Base-by-base conservation (phyloP, 2,329 filamentous ascomycete genomes). In the Epichloe typhina region DNA sequence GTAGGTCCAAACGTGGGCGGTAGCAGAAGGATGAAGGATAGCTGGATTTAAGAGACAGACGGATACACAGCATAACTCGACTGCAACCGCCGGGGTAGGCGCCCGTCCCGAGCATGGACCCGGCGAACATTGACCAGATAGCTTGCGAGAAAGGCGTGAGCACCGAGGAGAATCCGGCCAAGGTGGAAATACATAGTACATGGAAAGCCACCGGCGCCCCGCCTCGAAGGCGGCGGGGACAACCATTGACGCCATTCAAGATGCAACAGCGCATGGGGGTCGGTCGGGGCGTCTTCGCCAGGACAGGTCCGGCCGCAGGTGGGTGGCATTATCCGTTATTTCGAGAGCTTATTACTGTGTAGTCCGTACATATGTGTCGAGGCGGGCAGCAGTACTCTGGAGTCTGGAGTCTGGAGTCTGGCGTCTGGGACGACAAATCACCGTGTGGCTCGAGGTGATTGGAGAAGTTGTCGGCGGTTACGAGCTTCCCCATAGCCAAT, bases 391-490 rank as follows among this genome's bases (percentile, higher is more conserved):
- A 31, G 26, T 3, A 31, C 26, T 17, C 17, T 17, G 17, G 17
- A 17, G 17, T 17, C 17, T 17, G 17, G 17, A 1, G 17, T 31
- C 26, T 31, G 26, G 26, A 31, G 26, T 31, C 5, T n/a, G 15
- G 26, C 8, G 5, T 39, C 19, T 12, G 15, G 13, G 45, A 13
- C 26, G 26, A 21, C 37, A 36, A 47, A 46, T 38, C 46, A 46
- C 39, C 23, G 38, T 50, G 44, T 39, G 50, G 38, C 42, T 52
- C 17, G 52, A 49, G 46, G 57, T 62, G 58, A 62, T 62, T 64
- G 58, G 63, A 40, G 57, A 57, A 50, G 50, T 45, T 45, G 59
- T 64, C 62, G 68, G 69, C 69, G 69, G 69, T 62, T 71, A 70
- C 59, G 65, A 58, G 54, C 49, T 41, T 50, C 41, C 47, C 47